These are phyloP conservation scores for Aspergillus taichungensis DNA, from an alignment of 495 filamentous ascomycete genomes.

Conservation along the genomic window DNA sequence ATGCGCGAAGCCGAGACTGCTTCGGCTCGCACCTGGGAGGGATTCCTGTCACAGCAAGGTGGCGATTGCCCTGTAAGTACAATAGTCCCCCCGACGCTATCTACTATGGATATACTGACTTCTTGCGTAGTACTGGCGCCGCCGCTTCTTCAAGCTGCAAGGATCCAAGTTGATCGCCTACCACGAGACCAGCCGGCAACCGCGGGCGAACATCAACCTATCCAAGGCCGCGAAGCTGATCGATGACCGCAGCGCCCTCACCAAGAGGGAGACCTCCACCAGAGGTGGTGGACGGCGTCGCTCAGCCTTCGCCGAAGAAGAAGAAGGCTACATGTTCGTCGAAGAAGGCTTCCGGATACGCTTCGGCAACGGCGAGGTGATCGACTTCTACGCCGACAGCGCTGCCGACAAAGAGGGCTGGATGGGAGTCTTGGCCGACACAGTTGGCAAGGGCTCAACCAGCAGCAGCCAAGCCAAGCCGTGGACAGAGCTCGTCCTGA, in stretches of 20 bases:
- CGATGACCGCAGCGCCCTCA: slow-evolving; percentile 79
- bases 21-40: slow-evolving; percentile 68
- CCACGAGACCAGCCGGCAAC: slow-evolving; percentile 90
- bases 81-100: no score
- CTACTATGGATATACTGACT: slow-evolving; percentile 16
- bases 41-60: slow-evolving; percentile 88
- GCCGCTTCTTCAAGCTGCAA: slow-evolving; percentile 90
- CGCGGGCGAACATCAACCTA: slow-evolving; percentile 92
- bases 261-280: slow-evolving; percentile 65
- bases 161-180: slow-evolving; percentile 90
- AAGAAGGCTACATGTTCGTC: slow-evolving; percentile 99
- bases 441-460: slow-evolving; percentile 60
- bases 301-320: slow-evolving; percentile 94
- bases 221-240: slow-evolving; percentile 90
- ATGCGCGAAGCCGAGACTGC: slow-evolving; percentile 77
- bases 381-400: slow-evolving; percentile 96
- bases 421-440: slow-evolving; percentile 84
- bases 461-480: slow-evolving; percentile 35
- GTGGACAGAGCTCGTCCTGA: slow-evolving; percentile 84
- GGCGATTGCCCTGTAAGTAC: slow-evolving; percentile 91
- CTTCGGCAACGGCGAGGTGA: slow-evolving; percentile 94
- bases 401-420: slow-evolving; percentile 79
- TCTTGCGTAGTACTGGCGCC: slow-evolving; percentile 75
- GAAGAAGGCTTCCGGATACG: slow-evolving; percentile 98
- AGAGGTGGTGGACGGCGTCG: slow-evolving; percentile 73